Percentiles rank a stretch among this genome's conserved stretches.
Evolutionary conservation across 2,329 filamentous ascomycete genomes (phyloP).

Genomic region (Epicoccum nigrum): DNA sequence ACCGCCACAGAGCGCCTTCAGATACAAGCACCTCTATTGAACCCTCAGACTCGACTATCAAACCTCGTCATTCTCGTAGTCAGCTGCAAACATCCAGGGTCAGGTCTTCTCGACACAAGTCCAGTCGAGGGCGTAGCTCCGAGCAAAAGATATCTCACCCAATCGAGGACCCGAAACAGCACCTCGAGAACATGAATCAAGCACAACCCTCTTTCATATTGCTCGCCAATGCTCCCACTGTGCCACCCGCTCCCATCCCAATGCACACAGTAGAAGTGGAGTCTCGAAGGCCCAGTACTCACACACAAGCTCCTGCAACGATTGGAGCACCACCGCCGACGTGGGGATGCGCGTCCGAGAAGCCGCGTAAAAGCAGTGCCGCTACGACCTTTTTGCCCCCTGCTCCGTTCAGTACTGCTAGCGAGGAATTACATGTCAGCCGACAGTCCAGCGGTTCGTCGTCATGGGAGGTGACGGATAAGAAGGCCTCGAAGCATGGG

Average conservation of each 20-base stretch:
- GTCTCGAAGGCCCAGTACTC: not conserved
- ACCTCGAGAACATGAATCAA: not conserved
- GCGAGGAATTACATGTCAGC: not conserved
- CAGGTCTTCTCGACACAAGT: not conserved
- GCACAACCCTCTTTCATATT: not conserved
- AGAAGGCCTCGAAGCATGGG: not conserved
- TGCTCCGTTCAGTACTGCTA: slow-evolving; percentile 10
- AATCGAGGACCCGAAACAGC: not conserved
- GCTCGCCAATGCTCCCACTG: slow-evolving; percentile 15
- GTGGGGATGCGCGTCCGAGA: slow-evolving; percentile 8
- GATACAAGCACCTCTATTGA: slow-evolving; percentile 14
- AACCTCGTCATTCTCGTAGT: slow-evolving; percentile 18
- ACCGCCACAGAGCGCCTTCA: slow-evolving; percentile 3
- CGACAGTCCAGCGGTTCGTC: not conserved
- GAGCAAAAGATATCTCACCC: slow-evolving; percentile 4
- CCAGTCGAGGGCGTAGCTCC: not conserved
- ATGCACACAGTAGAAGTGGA: not conserved
- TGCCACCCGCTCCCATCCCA: not conserved
- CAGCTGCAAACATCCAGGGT: not conserved
- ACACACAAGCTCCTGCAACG: not conserved
- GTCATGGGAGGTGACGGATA: slow-evolving; percentile 12
- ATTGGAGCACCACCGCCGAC: slow-evolving; percentile 5
- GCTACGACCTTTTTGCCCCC: slow-evolving; percentile 7
- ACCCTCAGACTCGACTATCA: slow-evolving; percentile 19
- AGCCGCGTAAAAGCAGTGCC: slow-evolving; percentile 1